Base-by-base conservation (phyloP, 257 asterid species). In the Nicotiana otophora region DNA sequence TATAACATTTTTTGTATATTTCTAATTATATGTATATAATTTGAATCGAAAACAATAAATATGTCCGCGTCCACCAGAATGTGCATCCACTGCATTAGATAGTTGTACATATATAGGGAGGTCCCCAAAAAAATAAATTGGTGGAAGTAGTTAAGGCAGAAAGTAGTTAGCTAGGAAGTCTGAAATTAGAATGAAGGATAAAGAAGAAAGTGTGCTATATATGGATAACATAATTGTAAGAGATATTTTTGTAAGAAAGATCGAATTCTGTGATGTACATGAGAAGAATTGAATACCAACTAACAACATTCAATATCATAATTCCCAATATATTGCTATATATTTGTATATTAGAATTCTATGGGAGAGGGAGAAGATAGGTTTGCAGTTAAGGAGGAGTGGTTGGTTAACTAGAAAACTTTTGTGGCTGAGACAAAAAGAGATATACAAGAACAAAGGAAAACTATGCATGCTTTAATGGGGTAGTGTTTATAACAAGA, bases 341-440 rank as follows among this genome's bases (percentile, higher is more conserved):
- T 42, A 42, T 42, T 42, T 42, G 51, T 42, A 42, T 42, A 53
- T 53, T 53, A 15, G 58, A 53, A 53, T 53, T 12, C 7, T 15
- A 14, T 53, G 17, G 58, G 58, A 53, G 58, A 53, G 58, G 19
- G 51, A 42, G 5, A 11, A 12, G 5, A 15, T 53, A 53, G 58
- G 19, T 53, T 51, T 51, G 57, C 57, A 51, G 57, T 51, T 10
- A 51, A 42, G 46, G 86, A 84, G 54, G 8, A 20, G 63, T 42
- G 36, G 42, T 28, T 28, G 69, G 16, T 58, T 55, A 79, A 14
- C 12, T 53, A 53, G 5, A 14, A 14, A 81, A 46, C 58, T 36
- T 46, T 65, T 62, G 87, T 84, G 84, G 84, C 84, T 74, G 79
- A 23, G 55, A 81, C 57, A 3, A 81, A 81, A 72, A 72, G 70